Evolutionary conservation across 768 basidiomycete species (phyloP), one percentile per base, ranked within the genome.

Genomic region (Rhodotorula toruloides): DNA sequence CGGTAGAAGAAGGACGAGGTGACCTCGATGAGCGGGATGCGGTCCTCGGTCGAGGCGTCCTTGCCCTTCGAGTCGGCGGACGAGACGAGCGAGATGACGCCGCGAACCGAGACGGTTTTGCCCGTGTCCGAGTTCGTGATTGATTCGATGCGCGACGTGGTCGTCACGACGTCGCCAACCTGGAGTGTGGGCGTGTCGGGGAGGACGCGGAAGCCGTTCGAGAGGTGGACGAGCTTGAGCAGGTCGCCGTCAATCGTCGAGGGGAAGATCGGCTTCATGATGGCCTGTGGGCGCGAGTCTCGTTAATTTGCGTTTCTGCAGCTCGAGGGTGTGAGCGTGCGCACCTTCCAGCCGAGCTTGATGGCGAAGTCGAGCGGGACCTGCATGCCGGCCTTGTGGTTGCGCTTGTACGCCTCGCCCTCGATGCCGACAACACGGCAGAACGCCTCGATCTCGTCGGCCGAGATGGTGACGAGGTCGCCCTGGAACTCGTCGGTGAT

Each of bases 291-390:
- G 31, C 16, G 34, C 46, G 58, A 40, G n/a, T 71, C 58, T 53
- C 59, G 0, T 1, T 12, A 19, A 6, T 21, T 36, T 12, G 4
- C 17, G 22, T 53, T 40, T 36, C n/a, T 46, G 36, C 31, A 60
- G 42, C 32, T 13, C 27, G 25, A 53, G 2, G 31, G 43, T 32
- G 27, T 1, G 61, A 36, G 11, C 48, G 36, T 31, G 46, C 87
- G 66, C 76, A 91, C 92, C 87, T 94, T 86, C 96, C 96, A 99
- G 52, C 94, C 93, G 46, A 92, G 87, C 56, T 98, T 94, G 75
- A 99, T 99, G 32, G 93, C 91, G 74, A 96, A 98, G 79, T 98
- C 94, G 90, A 99, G 94, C 0, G 96, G 96, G 3, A 94, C 91
- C 74, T 88, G 84, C 49, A 91, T 84, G 50, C 74, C 77, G 31